Base-by-base conservation (phyloP, 2,329 filamentous ascomycete genomes). In the Fusarium nygamai region DNA sequence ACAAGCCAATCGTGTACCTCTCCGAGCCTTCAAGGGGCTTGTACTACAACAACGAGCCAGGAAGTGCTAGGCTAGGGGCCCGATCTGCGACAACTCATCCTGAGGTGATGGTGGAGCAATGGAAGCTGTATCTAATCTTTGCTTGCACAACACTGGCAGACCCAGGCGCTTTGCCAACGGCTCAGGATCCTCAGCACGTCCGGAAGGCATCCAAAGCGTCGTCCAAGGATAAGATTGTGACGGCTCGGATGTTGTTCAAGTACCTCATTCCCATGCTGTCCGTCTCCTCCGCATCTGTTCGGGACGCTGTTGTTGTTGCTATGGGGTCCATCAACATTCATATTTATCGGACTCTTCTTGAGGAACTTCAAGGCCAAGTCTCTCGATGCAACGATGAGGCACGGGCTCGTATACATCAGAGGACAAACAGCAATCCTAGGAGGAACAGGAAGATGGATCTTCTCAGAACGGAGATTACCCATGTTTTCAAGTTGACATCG, bases 111-210 rank as follows among this genome's bases (percentile, higher is more conserved):
- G 91, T 99, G 67, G 97, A 98, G 82, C 96, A 99, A 81, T 99
- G 96, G 96, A 98, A 98, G 83, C 86, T 98, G 5, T 98, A 98
- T 81, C 88, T 99, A 33, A 95, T 98, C 63, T 98, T 99, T 84
- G 96, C 96, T 16, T 99, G 97, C 83, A 98, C 96, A 16, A 98
- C 96, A 0, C 87, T 99, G 64, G 95, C 94, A 43, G 96, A 96
- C 75, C 90, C 94, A 16, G 94, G 94, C 16, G 90, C 86, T 64
- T 87, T 87, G 29, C 80, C 79, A 24, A 73, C 80, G 2, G 74
- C 82, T 8, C 89, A 91, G 63, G 86, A 92, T 36, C 85, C 86
- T 5, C 93, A 97, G 73, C 96, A 98, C 82, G 88, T 90, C 9
- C 90, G 96, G 48, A 98, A 97, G 81, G 90, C 89, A 6, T 98